Conservation (phyloP, 2,329 filamentous ascomycete genomes). For the Madurella mycetomatis region DNA sequence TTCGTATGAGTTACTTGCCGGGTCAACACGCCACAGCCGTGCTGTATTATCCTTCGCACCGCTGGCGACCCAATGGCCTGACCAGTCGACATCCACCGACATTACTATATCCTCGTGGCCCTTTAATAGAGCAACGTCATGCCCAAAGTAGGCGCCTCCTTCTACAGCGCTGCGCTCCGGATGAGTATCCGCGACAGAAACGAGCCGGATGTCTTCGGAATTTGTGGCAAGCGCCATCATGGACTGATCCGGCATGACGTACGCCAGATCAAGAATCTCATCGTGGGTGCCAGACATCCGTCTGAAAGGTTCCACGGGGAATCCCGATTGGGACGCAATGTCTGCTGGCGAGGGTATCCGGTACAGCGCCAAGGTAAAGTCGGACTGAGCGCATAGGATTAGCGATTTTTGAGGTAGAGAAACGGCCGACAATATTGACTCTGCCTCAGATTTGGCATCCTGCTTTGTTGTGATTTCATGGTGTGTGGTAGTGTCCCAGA, state of each 20-base stretch:
- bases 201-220: conserved; percentile 83
- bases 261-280: conserved; percentile 92
- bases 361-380: conserved; percentile 82
- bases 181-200: conserved; percentile 59
- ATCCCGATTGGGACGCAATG: conserved; percentile 21
- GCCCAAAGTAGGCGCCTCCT: conserved; percentile 68
- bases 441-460: conserved; percentile 52
- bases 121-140: conserved; percentile 78
- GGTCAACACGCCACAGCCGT: conserved; percentile 82
- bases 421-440: conserved; percentile 68
- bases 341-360: conserved; percentile 40
- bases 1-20: conserved; percentile 60
- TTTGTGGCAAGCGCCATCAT: conserved; percentile 90
- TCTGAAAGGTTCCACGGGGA: conserved; percentile 52
- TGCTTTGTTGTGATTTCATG: conserved; percentile 77
- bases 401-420: conserved; percentile 62
- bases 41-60: conserved; percentile 97
- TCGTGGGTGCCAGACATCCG: conserved; percentile 95
- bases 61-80: conserved; percentile 92
- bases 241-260: conserved; percentile 74
- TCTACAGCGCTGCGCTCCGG: conserved; percentile 26
- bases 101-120: conserved; percentile 96
- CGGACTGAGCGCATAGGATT: conserved; percentile 77
- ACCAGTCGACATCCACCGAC: conserved; percentile 91
- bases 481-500: conserved; percentile 77